phyloP scores from a whole-genome alignment of 495 filamentous ascomycete genomes.

The Hyaloscypha hepaticicola region DNA sequence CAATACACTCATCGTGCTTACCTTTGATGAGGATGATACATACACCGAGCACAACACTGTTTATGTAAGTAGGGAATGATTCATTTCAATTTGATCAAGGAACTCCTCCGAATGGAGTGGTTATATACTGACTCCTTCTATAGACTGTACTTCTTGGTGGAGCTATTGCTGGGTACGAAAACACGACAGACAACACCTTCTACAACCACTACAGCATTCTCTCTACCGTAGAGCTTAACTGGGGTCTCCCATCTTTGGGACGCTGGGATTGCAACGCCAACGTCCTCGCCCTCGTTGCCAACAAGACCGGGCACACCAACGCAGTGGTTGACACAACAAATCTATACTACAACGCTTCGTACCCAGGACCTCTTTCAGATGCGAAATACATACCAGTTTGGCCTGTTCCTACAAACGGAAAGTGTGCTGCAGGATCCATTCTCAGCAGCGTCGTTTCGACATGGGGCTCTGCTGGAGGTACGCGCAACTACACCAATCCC shows the following conservation, averaged over 20 bases:
- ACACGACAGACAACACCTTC: slow-evolving; percentile 63
- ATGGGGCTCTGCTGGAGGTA: slow-evolving; percentile 36
- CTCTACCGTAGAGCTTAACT: slow-evolving; percentile 61
- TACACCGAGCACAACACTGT: slow-evolving; percentile 56
- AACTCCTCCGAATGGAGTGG: too few relatives aligned
- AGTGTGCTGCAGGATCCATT: slow-evolving; percentile 49
- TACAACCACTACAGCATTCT: slow-evolving; percentile 72
- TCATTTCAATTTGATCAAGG: too few relatives aligned
- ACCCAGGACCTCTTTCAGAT: slow-evolving; percentile 49
- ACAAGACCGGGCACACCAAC: slow-evolving; percentile 50
- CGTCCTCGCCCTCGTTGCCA: slow-evolving; percentile 53
- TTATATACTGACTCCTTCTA: too few relatives aligned
- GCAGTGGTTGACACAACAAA: slow-evolving; percentile 44
- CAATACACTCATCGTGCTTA: slow-evolving; percentile 63
- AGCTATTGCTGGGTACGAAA: slow-evolving; percentile 53
- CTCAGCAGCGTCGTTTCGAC: slow-evolving; percentile 43
- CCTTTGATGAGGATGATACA: slow-evolving; percentile 65
- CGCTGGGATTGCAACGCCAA: slow-evolving; percentile 63
- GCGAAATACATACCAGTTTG: slow-evolving; percentile 40
- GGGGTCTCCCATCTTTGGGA: slow-evolving; percentile 46
- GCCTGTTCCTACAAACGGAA: slow-evolving; percentile 42
- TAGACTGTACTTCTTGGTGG: slow-evolving; percentile 59
- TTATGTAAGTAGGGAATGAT: slow-evolving; percentile 27
- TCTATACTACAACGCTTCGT: slow-evolving; percentile 46
- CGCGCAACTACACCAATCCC: slow-evolving; percentile 42